phyloP scores from a whole-genome alignment of 2,329 filamentous ascomycete genomes.

The Colletotrichum costaricense region DNA sequence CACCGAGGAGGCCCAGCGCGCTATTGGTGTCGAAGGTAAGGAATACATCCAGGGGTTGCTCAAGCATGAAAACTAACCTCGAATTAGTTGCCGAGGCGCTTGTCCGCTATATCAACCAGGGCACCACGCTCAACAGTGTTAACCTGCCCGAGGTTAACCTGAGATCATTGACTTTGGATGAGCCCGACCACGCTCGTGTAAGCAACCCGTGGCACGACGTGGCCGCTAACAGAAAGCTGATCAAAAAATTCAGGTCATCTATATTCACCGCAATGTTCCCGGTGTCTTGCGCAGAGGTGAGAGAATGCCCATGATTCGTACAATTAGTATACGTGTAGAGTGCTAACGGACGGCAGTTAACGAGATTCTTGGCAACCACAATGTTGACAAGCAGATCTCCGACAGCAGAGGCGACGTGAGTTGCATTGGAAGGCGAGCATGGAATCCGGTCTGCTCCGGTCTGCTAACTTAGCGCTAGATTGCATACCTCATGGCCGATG shows the following conservation, averaged over 20 bases:
- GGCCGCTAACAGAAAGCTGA: conserved; percentile 29
- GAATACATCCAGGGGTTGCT: not conserved
- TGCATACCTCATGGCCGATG: conserved; percentile 97
- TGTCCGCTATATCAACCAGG: conserved; percentile 95
- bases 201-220: conserved; percentile 36
- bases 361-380: conserved; percentile 92
- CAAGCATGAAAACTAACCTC: not conserved
- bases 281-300: conserved; percentile 88
- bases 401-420: conserved; percentile 90
- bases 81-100: conserved; percentile 80
- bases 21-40: conserved; percentile 87
- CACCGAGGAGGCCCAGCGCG: conserved; percentile 96
- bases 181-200: conserved; percentile 87
- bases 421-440: not conserved
- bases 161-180: conserved; percentile 89
- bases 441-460: not conserved
- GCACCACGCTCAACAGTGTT: conserved; percentile 89
- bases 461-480: conserved; percentile 59
- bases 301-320: conserved; percentile 2
- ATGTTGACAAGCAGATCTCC: conserved; percentile 98
- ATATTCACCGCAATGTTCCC: conserved; percentile 96
- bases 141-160: conserved; percentile 97
- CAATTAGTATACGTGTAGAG: not conserved
- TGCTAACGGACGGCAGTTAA: conserved; percentile 71
- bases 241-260: conserved; percentile 73